These are phyloP conservation scores for Vaccinium darrowii DNA, from an alignment of 148 eudicot species.

Conservation along the genomic window DNA sequence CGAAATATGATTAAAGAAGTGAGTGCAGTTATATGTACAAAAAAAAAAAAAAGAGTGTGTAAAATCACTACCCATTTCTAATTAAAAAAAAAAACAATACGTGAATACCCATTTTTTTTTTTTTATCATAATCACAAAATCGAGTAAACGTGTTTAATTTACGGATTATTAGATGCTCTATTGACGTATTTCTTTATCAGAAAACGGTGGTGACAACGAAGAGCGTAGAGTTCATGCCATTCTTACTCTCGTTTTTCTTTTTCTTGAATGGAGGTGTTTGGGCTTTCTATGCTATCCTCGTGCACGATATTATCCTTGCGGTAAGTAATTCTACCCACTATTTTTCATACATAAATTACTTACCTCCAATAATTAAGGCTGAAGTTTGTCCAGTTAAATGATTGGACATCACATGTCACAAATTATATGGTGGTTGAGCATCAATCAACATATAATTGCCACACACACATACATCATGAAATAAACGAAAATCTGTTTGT, in stretches of 20 bases:
- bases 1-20: too few relatives aligned
- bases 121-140: too few relatives aligned
- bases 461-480: background rate
- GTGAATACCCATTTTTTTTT: too few relatives aligned
- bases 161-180: too few relatives aligned
- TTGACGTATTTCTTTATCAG: constrained; percentile 17
- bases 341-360: background rate
- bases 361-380: background rate
- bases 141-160: too few relatives aligned
- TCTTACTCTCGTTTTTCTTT: constrained; percentile 40
- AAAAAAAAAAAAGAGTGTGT: too few relatives aligned
- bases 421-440: background rate
- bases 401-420: background rate
- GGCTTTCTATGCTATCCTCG: constrained; percentile 40
- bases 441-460: background rate
- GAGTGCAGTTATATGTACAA: too few relatives aligned
- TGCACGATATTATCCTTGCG: constrained; percentile 30
- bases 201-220: constrained; percentile 49
- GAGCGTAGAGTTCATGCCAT: constrained; percentile 32
- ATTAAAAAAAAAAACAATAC: too few relatives aligned
- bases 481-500: background rate
- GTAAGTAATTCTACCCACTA: constrained; percentile 20
- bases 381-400: background rate
- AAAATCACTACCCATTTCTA: too few relatives aligned
- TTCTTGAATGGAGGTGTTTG: constrained; percentile 46